Base-by-base conservation (phyloP, 1,139 yeast genomes). In the Yamadazyma epiphylla region DNA sequence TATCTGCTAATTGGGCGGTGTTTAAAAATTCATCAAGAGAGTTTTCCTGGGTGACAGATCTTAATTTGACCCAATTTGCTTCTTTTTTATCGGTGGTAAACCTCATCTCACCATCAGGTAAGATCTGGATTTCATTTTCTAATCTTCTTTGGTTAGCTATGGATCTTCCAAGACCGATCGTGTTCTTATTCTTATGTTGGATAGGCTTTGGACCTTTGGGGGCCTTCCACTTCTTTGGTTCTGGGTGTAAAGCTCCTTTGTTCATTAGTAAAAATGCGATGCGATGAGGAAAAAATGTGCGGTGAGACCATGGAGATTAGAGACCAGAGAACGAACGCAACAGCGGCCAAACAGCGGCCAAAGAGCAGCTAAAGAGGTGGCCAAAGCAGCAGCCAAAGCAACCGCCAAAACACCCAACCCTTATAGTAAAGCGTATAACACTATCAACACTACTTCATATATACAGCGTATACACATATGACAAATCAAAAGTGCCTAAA, bases 1-100 rank as follows among this genome's bases (percentile, higher is more conserved):
- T 88, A 52, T 88, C 96, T 2, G 97, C 96, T 41, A 94, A 71
- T 55, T 86, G 94, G 1, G 98, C 98, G 8, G 97, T 89, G 51
- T 79, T 83, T 50, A 94, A 73, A 58, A 94, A 89, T 60, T 91
- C 98, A 58, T 94, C 98, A 42, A 94, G 64, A 1, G 96, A 82
- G 45, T 85, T 78, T 56, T 94, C 97, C 49, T 94, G 97, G 0
- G 98, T 91, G 15, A 91, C 94, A 6, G 96, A 87, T 53, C 94
- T 74, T 48, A 91, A 64, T 48, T 88, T 87, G 31, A 85, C 95
- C 95, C 95, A 86, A 40, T 73, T 76, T 10, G 88, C 94, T 51
- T 85, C 94, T 43, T 75, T 84, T 45, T 82, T 80, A 43, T 84
- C 94, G 2, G 91, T 83, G 16, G 88, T 80, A 43, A 82, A 83